phyloP scores from a whole-genome alignment of 352 stramenopile genomes.

The Phytopythium oedochilum region DNA sequence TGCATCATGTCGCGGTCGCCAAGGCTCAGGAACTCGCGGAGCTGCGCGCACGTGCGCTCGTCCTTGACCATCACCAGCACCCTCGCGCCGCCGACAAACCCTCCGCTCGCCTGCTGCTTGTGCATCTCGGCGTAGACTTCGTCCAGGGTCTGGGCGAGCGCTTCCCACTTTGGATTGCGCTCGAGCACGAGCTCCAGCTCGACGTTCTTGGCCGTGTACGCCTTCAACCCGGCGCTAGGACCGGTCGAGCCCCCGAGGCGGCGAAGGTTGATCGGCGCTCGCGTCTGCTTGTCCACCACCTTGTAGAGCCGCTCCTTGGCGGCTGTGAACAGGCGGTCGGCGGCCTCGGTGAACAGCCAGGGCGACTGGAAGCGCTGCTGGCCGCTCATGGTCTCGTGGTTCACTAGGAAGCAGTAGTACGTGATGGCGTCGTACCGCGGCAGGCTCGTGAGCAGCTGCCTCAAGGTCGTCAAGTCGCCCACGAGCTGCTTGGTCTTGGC shows the following conservation, averaged over 20 bases:
- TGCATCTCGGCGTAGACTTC: conserved; percentile 81
- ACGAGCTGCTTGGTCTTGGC: conserved; percentile 93
- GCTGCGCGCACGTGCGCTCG: conserved; percentile 80
- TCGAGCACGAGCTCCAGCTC: conserved; percentile 72
- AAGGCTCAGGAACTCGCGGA: conserved; percentile 79
- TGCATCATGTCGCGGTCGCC: conserved; percentile 81
- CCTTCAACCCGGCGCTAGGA: not conserved
- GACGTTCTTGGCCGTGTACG: conserved; percentile 17
- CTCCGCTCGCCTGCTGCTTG: conserved; percentile 14
- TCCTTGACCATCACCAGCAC: conserved; percentile 88
- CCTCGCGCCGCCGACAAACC: conserved; percentile 30
- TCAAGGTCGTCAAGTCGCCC: conserved; percentile 66
- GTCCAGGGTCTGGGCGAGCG: conserved; percentile 89
- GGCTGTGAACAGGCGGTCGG: conserved; percentile 90
- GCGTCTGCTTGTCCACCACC: conserved; percentile 57
- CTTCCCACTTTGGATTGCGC: conserved; percentile 94
- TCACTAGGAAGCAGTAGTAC: conserved; percentile 94
- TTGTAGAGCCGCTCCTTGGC: conserved; percentile 93
- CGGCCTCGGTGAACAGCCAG: conserved; percentile 94
- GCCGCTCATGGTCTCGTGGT: conserved; percentile 86
- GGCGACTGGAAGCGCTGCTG: conserved; percentile 84
- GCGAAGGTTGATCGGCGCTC: conserved; percentile 32
- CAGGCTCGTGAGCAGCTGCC: conserved; percentile 89
- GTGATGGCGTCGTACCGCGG: conserved; percentile 95
- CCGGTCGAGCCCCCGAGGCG: conserved; percentile 6